A percentile compares a stretch with the other conserved stretches of the same genome.
phyloP scores from a whole-genome alignment of 73 alveolate species.

The Stentor coeruleus region DNA sequence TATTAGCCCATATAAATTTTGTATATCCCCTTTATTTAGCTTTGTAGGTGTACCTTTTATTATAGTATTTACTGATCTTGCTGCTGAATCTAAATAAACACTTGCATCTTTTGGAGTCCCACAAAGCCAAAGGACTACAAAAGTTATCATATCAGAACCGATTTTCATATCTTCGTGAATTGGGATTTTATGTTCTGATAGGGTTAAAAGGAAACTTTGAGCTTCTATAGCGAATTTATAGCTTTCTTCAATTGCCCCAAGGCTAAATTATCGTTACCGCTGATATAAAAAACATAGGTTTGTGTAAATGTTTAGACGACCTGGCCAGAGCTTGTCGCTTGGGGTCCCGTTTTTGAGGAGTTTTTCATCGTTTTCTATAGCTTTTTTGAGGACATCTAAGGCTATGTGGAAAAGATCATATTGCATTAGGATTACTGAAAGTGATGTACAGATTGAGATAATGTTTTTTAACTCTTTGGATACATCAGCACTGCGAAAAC shows the following conservation, averaged over 20 bases:
- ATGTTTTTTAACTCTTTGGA: conserved; percentile 4
- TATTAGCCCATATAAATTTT: conserved; percentile 5
- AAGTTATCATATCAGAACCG: neutral
- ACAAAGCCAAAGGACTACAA: neutral
- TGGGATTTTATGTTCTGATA: neutral
- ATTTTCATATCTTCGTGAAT: neutral
- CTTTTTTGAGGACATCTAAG: conserved; percentile 12
- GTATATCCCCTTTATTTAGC: neutral
- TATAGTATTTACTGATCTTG: neutral
- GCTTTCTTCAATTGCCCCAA: neutral
- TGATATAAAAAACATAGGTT: neutral
- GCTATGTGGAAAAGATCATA: neutral
- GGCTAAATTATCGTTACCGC: no score
- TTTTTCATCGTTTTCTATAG: neutral
- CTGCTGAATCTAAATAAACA: conserved; percentile 8
- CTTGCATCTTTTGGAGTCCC: neutral
- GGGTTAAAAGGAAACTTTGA: conserved; percentile 11
- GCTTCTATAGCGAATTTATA: neutral
- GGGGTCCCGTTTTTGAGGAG: neutral
- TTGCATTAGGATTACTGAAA: neutral
- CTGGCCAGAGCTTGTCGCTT: conserved; percentile 8
- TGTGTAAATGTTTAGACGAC: neutral
- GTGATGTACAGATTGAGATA: conserved; percentile 3
- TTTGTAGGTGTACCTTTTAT: conserved; percentile 23
- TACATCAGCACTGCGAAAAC: neutral